Conservation (phyloP, 345 rosid genomes). For the Acer campestre region DNA sequence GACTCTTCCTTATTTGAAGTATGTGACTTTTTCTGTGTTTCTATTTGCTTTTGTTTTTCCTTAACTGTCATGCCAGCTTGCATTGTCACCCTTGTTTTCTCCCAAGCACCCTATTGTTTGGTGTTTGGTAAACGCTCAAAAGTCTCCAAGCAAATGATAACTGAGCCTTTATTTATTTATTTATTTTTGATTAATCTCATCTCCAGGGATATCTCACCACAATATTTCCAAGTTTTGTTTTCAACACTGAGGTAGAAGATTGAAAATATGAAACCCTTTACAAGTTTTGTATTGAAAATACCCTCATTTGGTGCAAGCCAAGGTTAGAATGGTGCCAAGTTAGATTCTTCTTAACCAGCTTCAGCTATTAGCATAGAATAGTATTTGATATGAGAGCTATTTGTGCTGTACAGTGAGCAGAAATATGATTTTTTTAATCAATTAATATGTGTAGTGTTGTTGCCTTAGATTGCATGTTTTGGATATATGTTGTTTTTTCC, state of each 20-base stretch:
- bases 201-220: conserved; percentile 70
- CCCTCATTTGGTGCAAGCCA: not conserved
- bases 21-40: conserved; percentile 19
- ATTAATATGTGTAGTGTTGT: not conserved
- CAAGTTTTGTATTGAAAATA: not conserved
- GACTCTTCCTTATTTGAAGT: conserved; percentile 84
- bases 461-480: not conserved
- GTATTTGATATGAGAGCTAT: not conserved
- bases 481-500: not conserved
- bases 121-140: not conserved
- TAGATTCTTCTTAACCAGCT: not conserved
- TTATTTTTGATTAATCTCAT: not conserved
- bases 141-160: not conserved
- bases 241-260: conserved; percentile 61
- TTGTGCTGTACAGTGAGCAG: conserved; percentile 7
- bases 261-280: conserved; percentile 19
- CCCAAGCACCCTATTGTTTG: not conserved
- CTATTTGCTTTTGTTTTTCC: not conserved
- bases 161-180: not conserved
- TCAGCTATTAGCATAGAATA: not conserved
- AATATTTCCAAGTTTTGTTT: conserved; percentile 64
- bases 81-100: not conserved
- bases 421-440: not conserved
- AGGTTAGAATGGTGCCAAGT: not conserved
- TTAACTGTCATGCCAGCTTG: not conserved